Conservation (phyloP, 192 early-diverging fungal species). For the Globomyces pollinis-pini region DNA sequence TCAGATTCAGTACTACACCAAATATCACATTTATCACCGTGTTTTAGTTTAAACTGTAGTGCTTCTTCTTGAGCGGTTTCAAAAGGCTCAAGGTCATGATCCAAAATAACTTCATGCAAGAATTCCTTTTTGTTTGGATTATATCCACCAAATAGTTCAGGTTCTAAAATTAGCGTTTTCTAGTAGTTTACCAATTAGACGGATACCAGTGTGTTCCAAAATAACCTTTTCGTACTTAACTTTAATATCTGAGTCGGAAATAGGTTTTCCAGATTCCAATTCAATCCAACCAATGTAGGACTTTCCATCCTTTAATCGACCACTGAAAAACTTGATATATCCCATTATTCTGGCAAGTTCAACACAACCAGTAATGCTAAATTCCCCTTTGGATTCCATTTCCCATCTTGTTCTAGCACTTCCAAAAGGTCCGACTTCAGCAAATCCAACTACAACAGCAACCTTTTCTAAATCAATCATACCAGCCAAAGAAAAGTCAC, state of each 20-base stretch:
- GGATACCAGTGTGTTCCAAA: slow-evolving; percentile 84
- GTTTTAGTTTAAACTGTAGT: slow-evolving; percentile 68
- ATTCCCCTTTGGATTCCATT: slow-evolving; percentile 83
- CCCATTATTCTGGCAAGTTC: slow-evolving; percentile 99
- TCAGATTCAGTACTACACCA: slow-evolving; percentile 49
- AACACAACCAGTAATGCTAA: slow-evolving; percentile 85
- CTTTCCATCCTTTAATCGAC: slow-evolving; percentile 66
- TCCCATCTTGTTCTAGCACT: slow-evolving; percentile 91
- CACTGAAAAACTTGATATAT: slow-evolving; percentile 80
- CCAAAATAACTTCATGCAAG: slow-evolving; percentile 83
- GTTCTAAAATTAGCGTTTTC: slow-evolving; percentile 42
- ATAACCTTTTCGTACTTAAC: slow-evolving; percentile 84
- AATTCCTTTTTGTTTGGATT: slow-evolving; percentile 79
- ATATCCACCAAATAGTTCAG: slow-evolving; percentile 74
- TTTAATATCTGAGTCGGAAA: slow-evolving; percentile 81
- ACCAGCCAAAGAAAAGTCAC: slow-evolving; percentile 20
- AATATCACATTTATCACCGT: slow-evolving; percentile 71
- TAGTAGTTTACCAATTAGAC: slow-evolving; percentile 51
- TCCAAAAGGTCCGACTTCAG: slow-evolving; percentile 90
- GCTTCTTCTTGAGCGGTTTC: slow-evolving; percentile 84
- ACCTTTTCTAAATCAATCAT: slow-evolving; percentile 88
- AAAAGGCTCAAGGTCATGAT: slow-evolving; percentile 78
- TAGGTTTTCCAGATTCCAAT: slow-evolving; percentile 72
- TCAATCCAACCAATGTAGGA: slow-evolving; percentile 90
- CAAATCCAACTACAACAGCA: slow-evolving; percentile 86